Percentiles rank a stretch among this genome's conserved stretches.
These are phyloP conservation scores for Volvox carteri DNA, from an alignment of 163 green algal genomes.

Conservation along the genomic window DNA sequence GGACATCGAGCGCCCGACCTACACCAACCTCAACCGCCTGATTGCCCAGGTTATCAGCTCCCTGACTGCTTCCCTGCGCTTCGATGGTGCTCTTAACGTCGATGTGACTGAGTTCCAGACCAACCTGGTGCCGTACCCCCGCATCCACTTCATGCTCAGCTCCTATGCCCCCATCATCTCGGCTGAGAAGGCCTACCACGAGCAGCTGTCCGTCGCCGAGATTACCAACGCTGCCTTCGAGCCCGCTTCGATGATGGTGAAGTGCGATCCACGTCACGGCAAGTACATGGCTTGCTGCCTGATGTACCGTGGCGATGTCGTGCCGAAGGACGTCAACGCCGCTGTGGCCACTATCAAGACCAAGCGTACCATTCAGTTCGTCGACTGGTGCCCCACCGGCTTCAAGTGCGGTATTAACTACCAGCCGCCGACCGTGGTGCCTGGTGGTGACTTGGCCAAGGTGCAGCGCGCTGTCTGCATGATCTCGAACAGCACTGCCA, in stretches of 20 bases:
- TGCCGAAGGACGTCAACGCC: constrained; percentile 98
- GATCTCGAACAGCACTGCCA: constrained; percentile 99
- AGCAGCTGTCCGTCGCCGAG: constrained; percentile 99
- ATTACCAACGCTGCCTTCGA: constrained; percentile 99
- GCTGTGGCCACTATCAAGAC: constrained; percentile 99
- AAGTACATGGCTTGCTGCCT: constrained; percentile 99
- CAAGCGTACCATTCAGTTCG: constrained; percentile 98
- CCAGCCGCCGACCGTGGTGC: constrained; percentile 98
- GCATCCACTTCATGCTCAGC: constrained; percentile 99
- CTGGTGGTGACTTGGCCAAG: constrained; percentile 98
- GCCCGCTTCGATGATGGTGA: constrained; percentile 98
- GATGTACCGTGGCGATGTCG: constrained; percentile 99
- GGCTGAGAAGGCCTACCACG: constrained; percentile 99
- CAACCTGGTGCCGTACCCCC: constrained; percentile 99
- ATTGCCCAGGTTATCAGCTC: constrained; percentile 97
- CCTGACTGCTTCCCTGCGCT: constrained; percentile 97
- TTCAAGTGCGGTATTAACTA: constrained; percentile 98
- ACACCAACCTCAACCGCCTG: constrained; percentile 99
- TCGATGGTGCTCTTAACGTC: constrained; percentile 99
- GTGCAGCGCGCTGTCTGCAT: constrained; percentile 99
- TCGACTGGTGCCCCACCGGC: constrained; percentile 86
- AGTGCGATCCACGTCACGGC: constrained; percentile 98
- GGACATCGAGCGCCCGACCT: constrained; percentile 99
- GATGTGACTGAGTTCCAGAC: constrained; percentile 99
- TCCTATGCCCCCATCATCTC: constrained; percentile 99